A percentile compares a stretch with the other conserved stretches of the same genome.
These are phyloP conservation scores for Skeletonema menzelii DNA, from an alignment of 108 stramenopile genomes.

Conservation along the genomic window DNA sequence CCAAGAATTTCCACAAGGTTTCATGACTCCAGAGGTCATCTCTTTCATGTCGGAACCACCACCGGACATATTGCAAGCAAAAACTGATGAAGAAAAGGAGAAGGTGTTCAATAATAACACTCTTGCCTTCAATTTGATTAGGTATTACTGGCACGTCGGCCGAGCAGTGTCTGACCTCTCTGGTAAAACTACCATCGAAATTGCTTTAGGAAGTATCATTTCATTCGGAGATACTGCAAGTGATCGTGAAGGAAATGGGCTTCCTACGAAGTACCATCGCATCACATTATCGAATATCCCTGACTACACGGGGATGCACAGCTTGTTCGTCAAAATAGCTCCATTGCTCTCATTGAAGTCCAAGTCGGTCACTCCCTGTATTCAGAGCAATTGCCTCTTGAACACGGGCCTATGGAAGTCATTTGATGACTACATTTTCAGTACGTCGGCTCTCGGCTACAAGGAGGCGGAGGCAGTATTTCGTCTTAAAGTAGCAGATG, in stretches of 20 bases:
- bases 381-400: conserved; percentile 11
- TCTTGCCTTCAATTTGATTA: conserved; percentile 7
- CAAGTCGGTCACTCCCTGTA: conserved; percentile 10
- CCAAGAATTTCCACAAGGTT: neutral
- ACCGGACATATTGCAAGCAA: neutral
- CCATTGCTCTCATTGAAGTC: conserved; percentile 23
- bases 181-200: conserved; percentile 5
- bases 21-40: conserved; percentile 11
- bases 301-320: conserved; percentile 17
- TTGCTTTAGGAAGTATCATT: conserved; percentile 18
- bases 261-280: conserved; percentile 16
- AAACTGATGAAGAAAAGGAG: neutral
- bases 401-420: conserved; percentile 30
- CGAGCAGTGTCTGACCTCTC: neutral
- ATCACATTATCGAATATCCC: conserved; percentile 20
- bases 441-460: conserved; percentile 3
- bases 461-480: conserved; percentile 10
- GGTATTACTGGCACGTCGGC: conserved; percentile 28
- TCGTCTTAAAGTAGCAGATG: neutral
- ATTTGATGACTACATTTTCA: conserved; percentile 30
- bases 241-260: neutral
- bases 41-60: conserved; percentile 22
- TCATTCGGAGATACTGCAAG: conserved; percentile 1
- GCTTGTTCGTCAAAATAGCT: conserved; percentile 1
- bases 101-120: neutral